Evolutionary conservation across 257 asterid genomes (phyloP).

Genomic region (Euphrasia confusa): DNA sequence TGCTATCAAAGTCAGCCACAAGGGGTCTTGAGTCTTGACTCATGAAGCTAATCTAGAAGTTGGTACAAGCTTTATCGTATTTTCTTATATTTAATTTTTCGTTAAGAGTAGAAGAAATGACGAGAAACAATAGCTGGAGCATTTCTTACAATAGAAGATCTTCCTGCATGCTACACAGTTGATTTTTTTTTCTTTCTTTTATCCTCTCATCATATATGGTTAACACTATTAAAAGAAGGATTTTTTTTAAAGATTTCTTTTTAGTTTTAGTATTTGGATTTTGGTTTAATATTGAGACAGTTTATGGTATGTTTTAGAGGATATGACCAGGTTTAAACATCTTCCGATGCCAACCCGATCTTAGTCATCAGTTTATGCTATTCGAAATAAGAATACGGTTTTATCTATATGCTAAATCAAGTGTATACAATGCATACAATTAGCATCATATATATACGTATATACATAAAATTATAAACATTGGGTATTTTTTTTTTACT

Average conservation of each 20-base stretch:
- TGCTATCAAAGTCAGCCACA: not conserved
- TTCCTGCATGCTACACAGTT: constrained; percentile 21
- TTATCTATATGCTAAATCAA: too few relatives aligned
- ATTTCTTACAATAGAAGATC: constrained; percentile 25
- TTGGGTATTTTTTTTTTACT: too few relatives aligned
- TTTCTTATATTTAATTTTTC: constrained; percentile 22
- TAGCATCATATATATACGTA: too few relatives aligned
- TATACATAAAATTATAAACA: too few relatives aligned
- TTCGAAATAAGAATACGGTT: too few relatives aligned
- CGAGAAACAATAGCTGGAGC: constrained; percentile 21
- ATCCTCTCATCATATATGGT: constrained; percentile 23
- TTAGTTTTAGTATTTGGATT: too few relatives aligned
- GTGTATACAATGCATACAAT: too few relatives aligned
- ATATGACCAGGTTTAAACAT: too few relatives aligned
- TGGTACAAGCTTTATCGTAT: constrained; percentile 11
- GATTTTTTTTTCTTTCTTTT: not conserved
- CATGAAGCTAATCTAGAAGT: constrained; percentile 6
- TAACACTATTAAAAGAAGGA: constrained; percentile 27
- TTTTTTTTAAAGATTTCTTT: not conserved
- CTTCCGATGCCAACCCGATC: too few relatives aligned
- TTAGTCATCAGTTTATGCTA: too few relatives aligned
- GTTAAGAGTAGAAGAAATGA: constrained; percentile 14
- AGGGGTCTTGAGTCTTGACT: not conserved
- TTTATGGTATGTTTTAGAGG: too few relatives aligned
- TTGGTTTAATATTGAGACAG: too few relatives aligned